phyloP scores from a whole-genome alignment of 106 monocot genomes.

The Hemerocallis citrina region DNA sequence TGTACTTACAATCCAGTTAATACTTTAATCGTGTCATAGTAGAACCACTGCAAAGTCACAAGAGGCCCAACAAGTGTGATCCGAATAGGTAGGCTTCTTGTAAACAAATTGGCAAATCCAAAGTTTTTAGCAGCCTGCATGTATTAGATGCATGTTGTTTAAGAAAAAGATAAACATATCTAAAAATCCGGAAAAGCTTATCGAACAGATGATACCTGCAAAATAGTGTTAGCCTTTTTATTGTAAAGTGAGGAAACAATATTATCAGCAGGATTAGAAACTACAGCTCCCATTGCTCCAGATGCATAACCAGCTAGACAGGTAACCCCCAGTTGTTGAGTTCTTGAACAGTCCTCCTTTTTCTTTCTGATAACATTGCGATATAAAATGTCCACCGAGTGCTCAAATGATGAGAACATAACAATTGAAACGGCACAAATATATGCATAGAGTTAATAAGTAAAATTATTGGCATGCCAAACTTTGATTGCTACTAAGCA shows the following conservation, averaged over 20 bases:
- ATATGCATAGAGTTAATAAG: neutral
- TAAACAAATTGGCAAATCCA: slow-evolving; percentile 67
- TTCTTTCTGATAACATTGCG: slow-evolving; percentile 49
- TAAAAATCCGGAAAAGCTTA: neutral
- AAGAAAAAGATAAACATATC: neutral
- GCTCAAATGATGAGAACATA: slow-evolving; percentile 95
- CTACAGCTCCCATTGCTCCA: slow-evolving; percentile 65
- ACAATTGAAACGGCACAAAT: slow-evolving; percentile 67
- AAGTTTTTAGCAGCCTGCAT: slow-evolving; percentile 75
- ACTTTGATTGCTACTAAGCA: neutral
- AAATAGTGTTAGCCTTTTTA: slow-evolving; percentile 51
- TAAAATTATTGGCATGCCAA: neutral
- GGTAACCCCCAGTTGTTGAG: slow-evolving; percentile 84
- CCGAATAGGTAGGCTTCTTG: slow-evolving; percentile 85
- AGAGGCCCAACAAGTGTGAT: slow-evolving; percentile 83
- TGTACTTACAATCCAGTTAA: slow-evolving; percentile 81
- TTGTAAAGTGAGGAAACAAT: slow-evolving; percentile 85
- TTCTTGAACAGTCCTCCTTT: slow-evolving; percentile 70
- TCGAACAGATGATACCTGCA: slow-evolving; percentile 32
- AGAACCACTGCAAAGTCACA: slow-evolving; percentile 91
- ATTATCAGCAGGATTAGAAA: slow-evolving; percentile 95
- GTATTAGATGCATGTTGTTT: neutral
- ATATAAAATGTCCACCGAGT: slow-evolving; percentile 72
- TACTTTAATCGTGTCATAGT: slow-evolving; percentile 83
- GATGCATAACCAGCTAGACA: slow-evolving; percentile 81